A percentile compares a stretch with the other conserved stretches of the same genome.
Evolutionary conservation across 73 alveolate genomes (phyloP).

Genomic region (Tetrahymena elliotti): DNA sequence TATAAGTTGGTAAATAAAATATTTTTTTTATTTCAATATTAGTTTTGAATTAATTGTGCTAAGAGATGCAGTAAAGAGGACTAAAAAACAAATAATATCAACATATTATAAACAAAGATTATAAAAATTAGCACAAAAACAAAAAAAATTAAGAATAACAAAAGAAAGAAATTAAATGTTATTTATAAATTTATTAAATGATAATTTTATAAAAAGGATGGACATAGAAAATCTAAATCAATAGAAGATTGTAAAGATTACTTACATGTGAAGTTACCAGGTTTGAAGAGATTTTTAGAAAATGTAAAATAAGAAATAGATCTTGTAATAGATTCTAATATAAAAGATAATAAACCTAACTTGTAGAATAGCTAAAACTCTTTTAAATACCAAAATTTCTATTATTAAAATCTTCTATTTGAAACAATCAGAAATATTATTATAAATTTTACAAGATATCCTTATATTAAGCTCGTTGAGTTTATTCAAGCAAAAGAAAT

Average conservation of each 20-base stretch:
- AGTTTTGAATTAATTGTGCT: background rate
- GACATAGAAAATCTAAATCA: background rate
- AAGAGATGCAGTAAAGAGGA: background rate
- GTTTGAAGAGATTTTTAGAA: background rate
- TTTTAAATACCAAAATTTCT: background rate
- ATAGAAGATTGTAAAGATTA: background rate
- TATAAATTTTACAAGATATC: background rate
- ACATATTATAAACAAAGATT: too few relatives aligned
- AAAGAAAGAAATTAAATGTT: background rate
- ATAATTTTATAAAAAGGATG: background rate
- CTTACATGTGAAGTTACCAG: background rate
- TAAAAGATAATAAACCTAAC: background rate
- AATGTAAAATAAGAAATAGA: background rate
- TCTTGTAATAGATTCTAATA: background rate
- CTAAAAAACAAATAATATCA: background rate
- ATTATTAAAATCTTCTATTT: background rate
- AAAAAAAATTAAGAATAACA: too few relatives aligned
- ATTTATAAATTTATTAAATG: background rate
- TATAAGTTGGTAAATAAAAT: background rate
- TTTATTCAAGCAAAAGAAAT: background rate
- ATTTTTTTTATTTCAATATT: background rate
- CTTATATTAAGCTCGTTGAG: background rate
- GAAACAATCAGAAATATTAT: background rate
- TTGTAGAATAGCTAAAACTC: background rate
- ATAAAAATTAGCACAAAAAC: background rate